Evolutionary conservation across 805 yeast species (phyloP).

Genomic region (Pichia occidentalis): DNA sequence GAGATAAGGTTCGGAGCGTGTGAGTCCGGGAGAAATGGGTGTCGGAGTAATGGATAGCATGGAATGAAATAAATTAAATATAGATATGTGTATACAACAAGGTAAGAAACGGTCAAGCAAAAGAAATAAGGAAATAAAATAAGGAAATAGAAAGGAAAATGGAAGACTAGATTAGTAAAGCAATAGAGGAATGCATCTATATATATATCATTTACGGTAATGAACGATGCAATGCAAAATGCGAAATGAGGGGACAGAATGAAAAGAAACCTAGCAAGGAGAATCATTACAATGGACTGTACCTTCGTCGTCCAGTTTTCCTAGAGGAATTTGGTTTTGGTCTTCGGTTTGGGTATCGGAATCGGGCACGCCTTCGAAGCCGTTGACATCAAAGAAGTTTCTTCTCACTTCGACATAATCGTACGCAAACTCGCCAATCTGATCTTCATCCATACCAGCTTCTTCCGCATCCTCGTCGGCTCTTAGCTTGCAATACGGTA

Average conservation of each 20-base stretch:
- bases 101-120: too few relatives aligned
- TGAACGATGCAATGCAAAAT: too few relatives aligned
- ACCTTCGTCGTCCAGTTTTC: neutral
- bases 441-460: conserved; percentile 90
- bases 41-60: too few relatives aligned
- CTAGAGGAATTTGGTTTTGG: neutral
- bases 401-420: conserved; percentile 96
- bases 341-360: conserved; percentile 1
- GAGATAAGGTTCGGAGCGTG: too few relatives aligned
- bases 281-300: neutral
- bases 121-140: neutral
- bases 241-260: neutral
- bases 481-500: conserved; percentile 78
- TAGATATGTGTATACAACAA: too few relatives aligned
- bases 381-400: conserved; percentile 55
- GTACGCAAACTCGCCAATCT: conserved; percentile 97
- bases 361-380: conserved; percentile 9
- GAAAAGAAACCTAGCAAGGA: neutral
- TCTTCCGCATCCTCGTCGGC: conserved; percentile 82
- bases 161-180: too few relatives aligned
- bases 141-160: neutral
- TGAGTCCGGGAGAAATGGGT: too few relatives aligned
- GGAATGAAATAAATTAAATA: too few relatives aligned
- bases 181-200: too few relatives aligned
- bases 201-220: too few relatives aligned